phyloP scores from a whole-genome alignment of 768 basidiomycete species.

The Kwoniella europaea region DNA sequence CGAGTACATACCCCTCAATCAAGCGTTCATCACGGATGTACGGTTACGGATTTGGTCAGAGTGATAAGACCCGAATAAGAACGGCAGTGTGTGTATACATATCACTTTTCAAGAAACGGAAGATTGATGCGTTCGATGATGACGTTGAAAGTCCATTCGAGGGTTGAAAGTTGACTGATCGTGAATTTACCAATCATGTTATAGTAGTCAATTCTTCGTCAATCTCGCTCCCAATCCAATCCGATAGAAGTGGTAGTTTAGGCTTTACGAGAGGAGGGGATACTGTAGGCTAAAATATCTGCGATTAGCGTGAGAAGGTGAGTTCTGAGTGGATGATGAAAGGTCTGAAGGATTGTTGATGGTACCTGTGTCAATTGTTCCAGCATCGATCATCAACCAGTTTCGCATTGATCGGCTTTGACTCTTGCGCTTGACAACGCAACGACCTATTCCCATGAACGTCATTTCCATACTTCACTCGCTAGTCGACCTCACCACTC shows the following conservation, averaged over 20 bases:
- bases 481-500: neutral
- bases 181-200: neutral
- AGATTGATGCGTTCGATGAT: slow-evolving; percentile 2
- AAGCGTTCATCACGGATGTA: neutral
- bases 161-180: neutral
- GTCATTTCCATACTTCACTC: neutral
- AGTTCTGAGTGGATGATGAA: no score
- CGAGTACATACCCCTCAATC: neutral
- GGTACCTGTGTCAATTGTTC: slow-evolving; percentile 4
- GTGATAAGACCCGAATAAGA: neutral
- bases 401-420: slow-evolving; percentile 9
- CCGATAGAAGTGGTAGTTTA: neutral
- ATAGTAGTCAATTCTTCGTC: neutral
- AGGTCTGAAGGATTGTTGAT: neutral
- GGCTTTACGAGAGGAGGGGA: neutral
- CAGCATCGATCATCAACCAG: slow-evolving; percentile 4
- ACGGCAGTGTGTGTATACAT: neutral
- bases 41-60: neutral
- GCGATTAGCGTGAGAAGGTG: no score
- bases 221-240: neutral
- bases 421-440: no score
- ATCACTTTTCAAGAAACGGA: neutral
- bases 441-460: neutral
- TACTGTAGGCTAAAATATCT: neutral
- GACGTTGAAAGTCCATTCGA: neutral